These are phyloP conservation scores for Aphanomyces cochlioides DNA, from an alignment of 352 stramenopile species.

Conservation along the genomic window DNA sequence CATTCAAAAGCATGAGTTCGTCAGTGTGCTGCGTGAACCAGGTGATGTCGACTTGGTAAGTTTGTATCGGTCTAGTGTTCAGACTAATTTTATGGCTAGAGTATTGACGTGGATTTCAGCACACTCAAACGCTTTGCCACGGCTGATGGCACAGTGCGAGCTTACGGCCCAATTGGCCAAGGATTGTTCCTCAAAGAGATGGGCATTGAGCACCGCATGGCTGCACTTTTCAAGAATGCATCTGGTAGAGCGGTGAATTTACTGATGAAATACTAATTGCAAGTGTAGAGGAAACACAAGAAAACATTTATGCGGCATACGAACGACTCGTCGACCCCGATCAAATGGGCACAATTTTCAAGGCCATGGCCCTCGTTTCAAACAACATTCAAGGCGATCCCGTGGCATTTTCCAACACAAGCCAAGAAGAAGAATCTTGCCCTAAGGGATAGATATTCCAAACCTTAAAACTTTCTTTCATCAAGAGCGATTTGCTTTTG, in stretches of 20 bases:
- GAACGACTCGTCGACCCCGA: constrained; percentile 89
- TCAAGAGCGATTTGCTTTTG: background rate
- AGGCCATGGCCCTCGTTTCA: constrained; percentile 86
- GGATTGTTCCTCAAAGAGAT: constrained; percentile 92
- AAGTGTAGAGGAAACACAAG: constrained; percentile 68
- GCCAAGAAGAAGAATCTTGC: constrained; percentile 1
- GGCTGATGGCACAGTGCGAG: constrained; percentile 51
- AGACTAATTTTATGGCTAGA: constrained; percentile 37
- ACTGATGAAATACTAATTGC: background rate
- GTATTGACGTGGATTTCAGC: constrained; percentile 86
- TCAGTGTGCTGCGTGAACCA: constrained; percentile 88
- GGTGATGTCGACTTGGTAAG: constrained; percentile 88
- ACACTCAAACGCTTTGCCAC: constrained; percentile 69
- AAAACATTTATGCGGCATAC: constrained; percentile 88
- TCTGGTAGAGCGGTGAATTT: constrained; percentile 37
- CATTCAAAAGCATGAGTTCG: constrained; percentile 93
- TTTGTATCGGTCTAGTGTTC: background rate
- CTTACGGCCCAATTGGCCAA: constrained; percentile 87
- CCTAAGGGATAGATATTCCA: background rate
- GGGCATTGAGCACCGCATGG: constrained; percentile 91
- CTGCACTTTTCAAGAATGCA: constrained; percentile 85
- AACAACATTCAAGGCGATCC: constrained; percentile 16
- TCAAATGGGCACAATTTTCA: constrained; percentile 94
- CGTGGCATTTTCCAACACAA: constrained; percentile 10
- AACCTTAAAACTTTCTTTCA: background rate